Evolutionary conservation across 345 rosid genomes (phyloP), one percentile per base, ranked within the genome.

Genomic region (Populus nigra): DNA sequence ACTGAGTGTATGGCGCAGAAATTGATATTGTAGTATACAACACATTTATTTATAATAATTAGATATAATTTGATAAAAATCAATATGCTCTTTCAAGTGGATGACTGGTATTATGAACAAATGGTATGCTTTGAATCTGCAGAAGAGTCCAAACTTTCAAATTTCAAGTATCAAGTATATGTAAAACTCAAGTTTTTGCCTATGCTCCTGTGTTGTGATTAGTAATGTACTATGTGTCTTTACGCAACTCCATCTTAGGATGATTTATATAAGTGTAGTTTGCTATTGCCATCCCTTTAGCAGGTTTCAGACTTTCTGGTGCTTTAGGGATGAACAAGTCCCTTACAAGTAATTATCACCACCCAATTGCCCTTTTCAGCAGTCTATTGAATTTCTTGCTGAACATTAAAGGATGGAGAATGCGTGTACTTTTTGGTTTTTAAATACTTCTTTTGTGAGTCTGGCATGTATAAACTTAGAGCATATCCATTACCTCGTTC

Each of bases 251-350:
- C 57, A 20, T 18, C n/a, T 7, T 5, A 18, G 59, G 23, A 50
- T 50, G 59, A 50, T 50, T 18, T 55, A 53, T 55, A 35, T 1
- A 23, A 6, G 43, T 18, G 1, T 16, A 17, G 29, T 63, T 27
- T 22, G 45, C 69, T 76, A 70, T 66, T 38, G 10, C 35, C 77
- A 35, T 49, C 67, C 39, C 68, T 41, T 69, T 20, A 27, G 71
- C 49, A 10, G 50, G 50, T n/a, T 69, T 77, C 17, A 47, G 78
- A 57, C 2, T 18, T 17, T 50, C 22, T 16, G 59, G 59, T 69
- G 77, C 38, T 69, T 7, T 12, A 70, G 78, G 75, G 78, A 17
- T 74, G 76, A 78, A 31, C 39, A 8, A 73, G 68, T 73, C 41
- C 49, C 63, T 16, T 22, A 23, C 36, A 50, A 35, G n/a, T 13